Percentiles rank a stretch among this genome's conserved stretches.
Evolutionary conservation across 1,284 basidiomycete species (phyloP).

Genomic region (Porogramme epimiltina): DNA sequence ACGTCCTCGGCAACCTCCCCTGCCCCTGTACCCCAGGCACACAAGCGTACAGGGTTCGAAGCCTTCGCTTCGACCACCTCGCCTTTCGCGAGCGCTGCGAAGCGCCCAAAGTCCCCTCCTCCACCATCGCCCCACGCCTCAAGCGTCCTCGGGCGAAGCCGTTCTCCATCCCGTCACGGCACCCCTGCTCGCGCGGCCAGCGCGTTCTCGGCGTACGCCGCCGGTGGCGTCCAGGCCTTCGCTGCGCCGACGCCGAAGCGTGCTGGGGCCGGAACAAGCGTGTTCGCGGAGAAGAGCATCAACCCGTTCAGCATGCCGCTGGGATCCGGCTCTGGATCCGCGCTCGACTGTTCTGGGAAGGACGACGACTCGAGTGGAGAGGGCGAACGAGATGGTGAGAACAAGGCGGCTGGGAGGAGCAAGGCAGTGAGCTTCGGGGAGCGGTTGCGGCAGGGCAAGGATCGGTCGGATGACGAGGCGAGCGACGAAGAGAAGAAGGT

Average conservation of each 20-base stretch:
- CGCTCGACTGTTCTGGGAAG: slow-evolving; percentile 12
- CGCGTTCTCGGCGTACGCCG: slow-evolving; percentile 65
- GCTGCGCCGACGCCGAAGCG: slow-evolving; percentile 52
- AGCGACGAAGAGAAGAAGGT: slow-evolving; percentile 52
- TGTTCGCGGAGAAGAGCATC: slow-evolving; percentile 21
- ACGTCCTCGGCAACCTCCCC: slow-evolving; percentile 7
- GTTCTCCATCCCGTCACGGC: slow-evolving; percentile 26
- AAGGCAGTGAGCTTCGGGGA: slow-evolving; percentile 51
- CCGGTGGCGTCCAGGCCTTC: slow-evolving; percentile 50
- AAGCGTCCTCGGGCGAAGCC: slow-evolving; percentile 25
- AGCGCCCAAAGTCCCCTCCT: slow-evolving; percentile 35
- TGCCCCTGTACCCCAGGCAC: slow-evolving; percentile 6
- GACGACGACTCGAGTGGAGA: slow-evolving; percentile 14
- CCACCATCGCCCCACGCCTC: slow-evolving; percentile 21
- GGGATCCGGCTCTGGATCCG: slow-evolving; percentile 18
- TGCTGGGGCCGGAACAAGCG: slow-evolving; percentile 16
- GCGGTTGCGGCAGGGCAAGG: slow-evolving; percentile 54
- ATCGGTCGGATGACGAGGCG: slow-evolving; percentile 41
- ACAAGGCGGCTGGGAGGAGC: neutral
- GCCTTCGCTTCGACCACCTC: slow-evolving; percentile 73
- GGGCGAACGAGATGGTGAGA: slow-evolving; percentile 27
- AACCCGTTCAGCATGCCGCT: neutral
- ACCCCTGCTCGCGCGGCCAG: slow-evolving; percentile 33
- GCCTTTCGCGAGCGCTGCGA: slow-evolving; percentile 60
- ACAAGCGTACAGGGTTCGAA: slow-evolving; percentile 59